Evolutionary conservation across 2,329 filamentous ascomycete genomes (phyloP).

Genomic region (Thelonectria discophora): DNA sequence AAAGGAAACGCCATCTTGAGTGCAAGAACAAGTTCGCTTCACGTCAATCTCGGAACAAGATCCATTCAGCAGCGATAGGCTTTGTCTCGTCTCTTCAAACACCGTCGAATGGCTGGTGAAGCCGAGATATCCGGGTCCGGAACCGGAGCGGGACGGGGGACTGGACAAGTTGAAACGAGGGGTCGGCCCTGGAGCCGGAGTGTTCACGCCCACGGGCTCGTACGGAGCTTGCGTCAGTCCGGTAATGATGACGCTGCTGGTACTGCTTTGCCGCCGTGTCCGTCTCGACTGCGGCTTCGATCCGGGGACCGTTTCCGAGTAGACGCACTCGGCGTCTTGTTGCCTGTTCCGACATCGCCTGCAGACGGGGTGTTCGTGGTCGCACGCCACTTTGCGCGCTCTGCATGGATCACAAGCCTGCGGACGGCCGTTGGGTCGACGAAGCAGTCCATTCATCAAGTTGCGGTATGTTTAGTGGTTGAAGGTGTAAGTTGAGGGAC

Average conservation of each 20-base stretch:
- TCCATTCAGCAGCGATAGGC: slow-evolving; percentile 7
- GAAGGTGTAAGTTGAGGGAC: too few species aligned
- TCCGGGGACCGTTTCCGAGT: background rate
- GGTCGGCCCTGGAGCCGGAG: background rate
- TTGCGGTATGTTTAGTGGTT: too few species aligned
- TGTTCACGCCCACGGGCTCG: background rate
- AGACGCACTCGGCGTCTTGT: slow-evolving; percentile 18
- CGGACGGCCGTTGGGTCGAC: slow-evolving; percentile 24
- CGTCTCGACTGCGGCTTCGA: background rate
- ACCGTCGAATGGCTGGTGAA: slow-evolving; percentile 18
- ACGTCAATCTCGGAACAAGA: background rate
- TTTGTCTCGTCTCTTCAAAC: slow-evolving; percentile 15
- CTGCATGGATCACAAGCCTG: slow-evolving; percentile 29
- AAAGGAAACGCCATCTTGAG: slow-evolving; percentile 2
- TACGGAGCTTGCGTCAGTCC: too few species aligned
- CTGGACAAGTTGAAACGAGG: background rate
- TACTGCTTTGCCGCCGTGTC: background rate
- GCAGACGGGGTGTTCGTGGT: slow-evolving; percentile 49
- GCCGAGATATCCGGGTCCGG: slow-evolving; percentile 27
- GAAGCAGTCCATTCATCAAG: background rate
- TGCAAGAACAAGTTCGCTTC: background rate
- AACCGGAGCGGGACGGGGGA: slow-evolving; percentile 1
- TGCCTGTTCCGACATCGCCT: slow-evolving; percentile 41
- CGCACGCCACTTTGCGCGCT: slow-evolving; percentile 42
- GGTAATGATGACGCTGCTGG: too few species aligned